Evolutionary conservation across 2,329 filamentous ascomycete genomes (phyloP), one percentile per base, ranked within the genome.

Genomic region (Pseudopithomyces maydicus): DNA sequence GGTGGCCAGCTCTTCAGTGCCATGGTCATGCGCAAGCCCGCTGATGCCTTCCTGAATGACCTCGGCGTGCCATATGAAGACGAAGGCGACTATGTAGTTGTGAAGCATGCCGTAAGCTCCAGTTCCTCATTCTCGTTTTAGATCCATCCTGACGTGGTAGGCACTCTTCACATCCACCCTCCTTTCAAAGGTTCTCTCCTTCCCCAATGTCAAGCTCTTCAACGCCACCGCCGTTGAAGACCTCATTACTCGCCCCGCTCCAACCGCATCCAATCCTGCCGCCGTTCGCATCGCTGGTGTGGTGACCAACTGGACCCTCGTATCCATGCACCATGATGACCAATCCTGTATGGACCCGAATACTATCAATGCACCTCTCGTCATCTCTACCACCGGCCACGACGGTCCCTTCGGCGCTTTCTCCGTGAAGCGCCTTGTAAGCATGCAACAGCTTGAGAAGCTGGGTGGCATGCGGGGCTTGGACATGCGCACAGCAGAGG

Each of bases 331-430:
- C 26, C 59, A 54, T 77, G 90, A 92, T 73, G 90, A 94, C 75
- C 92, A 96, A 81, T 90, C 87, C 59, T 97, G 92, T 88, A 96
- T 97, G 92, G 93, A 97, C 77, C 92, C 92, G 66, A 96, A 95
- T 85, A 97, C 92, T 70, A 96, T 97, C 85, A 97, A 96, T 74
- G 91, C 92, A 0, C 92, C 92, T 1, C 78, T 97, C 57, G 82
- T 97, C 72, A 90, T 97, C 80, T 92, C 88, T 56, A 97, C 92
- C 22, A 97, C 92, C 0, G 93, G 92, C 49, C 92, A 97, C 70
- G 92, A 97, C 65, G 93, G 86, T 45, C 92, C 92, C 15, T 96
- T 96, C 74, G 93, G 92, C 45, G 92, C 92, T 48, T 97, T 97
- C 82, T 90, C 81, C 64, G 92, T 91, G 75, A 97, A 97, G 85